phyloP scores from a whole-genome alignment of 2,329 filamentous ascomycete species.

The Cordyceps cateniannulata region DNA sequence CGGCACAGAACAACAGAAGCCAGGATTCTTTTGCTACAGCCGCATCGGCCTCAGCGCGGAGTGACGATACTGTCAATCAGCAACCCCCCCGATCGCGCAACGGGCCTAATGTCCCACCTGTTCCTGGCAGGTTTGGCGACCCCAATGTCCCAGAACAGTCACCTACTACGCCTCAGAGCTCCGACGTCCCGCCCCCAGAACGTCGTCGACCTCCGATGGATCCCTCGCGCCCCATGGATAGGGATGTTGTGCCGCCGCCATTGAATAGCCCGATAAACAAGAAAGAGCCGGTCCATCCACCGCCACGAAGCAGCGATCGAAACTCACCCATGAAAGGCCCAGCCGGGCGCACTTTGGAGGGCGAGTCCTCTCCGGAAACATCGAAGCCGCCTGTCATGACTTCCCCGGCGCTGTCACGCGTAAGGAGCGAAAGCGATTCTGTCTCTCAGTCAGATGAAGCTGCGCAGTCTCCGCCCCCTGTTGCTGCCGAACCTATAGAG shows the following conservation, averaged over 20 bases:
- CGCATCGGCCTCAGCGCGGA: conserved; percentile 34
- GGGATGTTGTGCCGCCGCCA: conserved; percentile 51
- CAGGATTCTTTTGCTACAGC: conserved; percentile 51
- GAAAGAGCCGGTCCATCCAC: conserved; percentile 37
- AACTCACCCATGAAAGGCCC: conserved; percentile 40
- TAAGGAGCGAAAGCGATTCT: not conserved
- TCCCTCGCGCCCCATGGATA: conserved; percentile 46
- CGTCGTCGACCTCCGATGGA: conserved; percentile 63
- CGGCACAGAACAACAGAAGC: conserved; percentile 47
- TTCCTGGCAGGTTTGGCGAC: conserved; percentile 33
- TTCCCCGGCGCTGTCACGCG: not conserved
- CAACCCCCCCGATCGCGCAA: conserved; percentile 50
- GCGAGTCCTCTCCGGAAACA: not conserved
- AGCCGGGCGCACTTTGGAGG: not conserved
- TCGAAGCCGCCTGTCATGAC: not conserved
- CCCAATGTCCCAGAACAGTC: conserved; percentile 12
- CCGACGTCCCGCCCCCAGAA: conserved; percentile 43
- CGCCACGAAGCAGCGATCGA: conserved; percentile 46
- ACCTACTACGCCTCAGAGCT: conserved; percentile 18
- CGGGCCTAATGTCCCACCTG: conserved; percentile 35
- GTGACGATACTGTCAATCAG: conserved; percentile 45
- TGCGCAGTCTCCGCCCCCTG: not conserved
- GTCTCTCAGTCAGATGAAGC: conserved; percentile 1
- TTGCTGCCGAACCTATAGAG: conserved; percentile 19
- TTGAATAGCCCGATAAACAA: conserved; percentile 45